phyloP scores from a whole-genome alignment of 257 asterid species.

The Nicotiana noctiflora region DNA sequence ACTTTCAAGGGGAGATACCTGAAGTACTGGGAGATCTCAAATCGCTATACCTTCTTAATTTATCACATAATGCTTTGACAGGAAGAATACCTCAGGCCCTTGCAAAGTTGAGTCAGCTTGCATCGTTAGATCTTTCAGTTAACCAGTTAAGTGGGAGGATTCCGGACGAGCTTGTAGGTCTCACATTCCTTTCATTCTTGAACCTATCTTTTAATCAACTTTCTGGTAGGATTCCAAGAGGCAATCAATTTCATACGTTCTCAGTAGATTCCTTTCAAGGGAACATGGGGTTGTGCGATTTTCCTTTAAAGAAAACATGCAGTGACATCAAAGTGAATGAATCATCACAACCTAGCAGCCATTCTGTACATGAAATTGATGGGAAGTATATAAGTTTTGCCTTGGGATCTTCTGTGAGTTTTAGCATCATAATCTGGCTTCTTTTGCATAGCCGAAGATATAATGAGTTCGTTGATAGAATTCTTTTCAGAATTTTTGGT shows the following conservation, averaged over 20 bases:
- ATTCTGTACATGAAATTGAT: background rate
- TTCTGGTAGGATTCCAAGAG: slow-evolving; percentile 28
- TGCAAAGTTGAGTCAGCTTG: background rate
- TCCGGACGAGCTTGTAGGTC: slow-evolving; percentile 29
- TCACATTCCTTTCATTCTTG: slow-evolving; percentile 40
- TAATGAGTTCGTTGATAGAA: background rate
- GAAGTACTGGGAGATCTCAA: background rate
- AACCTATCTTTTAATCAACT: slow-evolving; percentile 36
- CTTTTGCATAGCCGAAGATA: background rate
- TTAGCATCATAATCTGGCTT: background rate
- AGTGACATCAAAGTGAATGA: background rate
- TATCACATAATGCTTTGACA: background rate
- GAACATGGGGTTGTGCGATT: slow-evolving; percentile 11
- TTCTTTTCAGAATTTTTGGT: background rate
- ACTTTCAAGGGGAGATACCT: background rate
- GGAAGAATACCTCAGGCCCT: background rate
- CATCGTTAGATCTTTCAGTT: background rate
- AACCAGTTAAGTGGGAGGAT: slow-evolving; percentile 32
- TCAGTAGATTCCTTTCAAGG: slow-evolving; percentile 15
- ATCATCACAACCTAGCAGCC: background rate
- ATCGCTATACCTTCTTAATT: background rate
- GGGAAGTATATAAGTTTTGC: background rate
- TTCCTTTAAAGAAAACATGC: background rate
- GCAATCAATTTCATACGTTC: slow-evolving; percentile 29
- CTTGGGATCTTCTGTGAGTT: background rate